A percentile compares a stretch with the other conserved stretches of the same genome.
phyloP scores from a whole-genome alignment of 2,329 filamentous ascomycete species.

The Purpureocillium lavendulum region DNA sequence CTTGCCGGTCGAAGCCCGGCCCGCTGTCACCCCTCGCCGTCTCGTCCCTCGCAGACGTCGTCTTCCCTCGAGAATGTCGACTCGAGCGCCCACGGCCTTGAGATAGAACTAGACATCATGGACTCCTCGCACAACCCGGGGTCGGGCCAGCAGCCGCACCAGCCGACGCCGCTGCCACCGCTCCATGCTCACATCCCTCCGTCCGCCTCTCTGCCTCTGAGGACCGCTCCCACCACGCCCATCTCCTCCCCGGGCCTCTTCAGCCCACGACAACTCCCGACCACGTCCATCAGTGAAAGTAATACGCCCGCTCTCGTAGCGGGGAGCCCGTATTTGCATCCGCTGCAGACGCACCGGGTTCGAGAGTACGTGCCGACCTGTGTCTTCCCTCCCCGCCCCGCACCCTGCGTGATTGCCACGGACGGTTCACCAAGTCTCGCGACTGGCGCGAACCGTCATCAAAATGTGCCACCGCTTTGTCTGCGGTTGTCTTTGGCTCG shows the following conservation, averaged over 20 bases:
- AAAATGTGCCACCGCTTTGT: neutral
- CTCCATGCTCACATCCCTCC: conserved; percentile 23
- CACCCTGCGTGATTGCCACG: too few species aligned
- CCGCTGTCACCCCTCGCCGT: conserved; percentile 4
- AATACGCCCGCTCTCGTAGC: conserved; percentile 40
- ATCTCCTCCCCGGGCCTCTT: conserved; percentile 55
- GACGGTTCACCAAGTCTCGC: too few species aligned
- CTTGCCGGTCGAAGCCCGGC: conserved; percentile 3
- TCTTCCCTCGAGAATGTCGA: conserved; percentile 8
- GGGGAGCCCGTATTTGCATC: conserved; percentile 58
- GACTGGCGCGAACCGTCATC: too few species aligned
- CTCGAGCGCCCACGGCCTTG: conserved; percentile 4
- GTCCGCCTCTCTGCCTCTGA: conserved; percentile 31
- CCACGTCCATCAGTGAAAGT: conserved; percentile 41
- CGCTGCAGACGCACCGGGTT: conserved; percentile 63
- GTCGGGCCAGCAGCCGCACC: conserved; percentile 2
- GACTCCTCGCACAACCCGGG: conserved; percentile 5
- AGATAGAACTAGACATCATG: conserved; percentile 7
- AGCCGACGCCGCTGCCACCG: conserved; percentile 10
- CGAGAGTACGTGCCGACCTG: conserved; percentile 54
- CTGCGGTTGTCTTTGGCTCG: neutral
- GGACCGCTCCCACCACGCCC: conserved; percentile 48
- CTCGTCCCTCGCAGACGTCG: conserved; percentile 2
- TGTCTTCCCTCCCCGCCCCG: too few species aligned
- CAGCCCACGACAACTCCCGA: conserved; percentile 39